phyloP scores from a whole-genome alignment of 140 eudicot species.

The Senecio squalidus region DNA sequence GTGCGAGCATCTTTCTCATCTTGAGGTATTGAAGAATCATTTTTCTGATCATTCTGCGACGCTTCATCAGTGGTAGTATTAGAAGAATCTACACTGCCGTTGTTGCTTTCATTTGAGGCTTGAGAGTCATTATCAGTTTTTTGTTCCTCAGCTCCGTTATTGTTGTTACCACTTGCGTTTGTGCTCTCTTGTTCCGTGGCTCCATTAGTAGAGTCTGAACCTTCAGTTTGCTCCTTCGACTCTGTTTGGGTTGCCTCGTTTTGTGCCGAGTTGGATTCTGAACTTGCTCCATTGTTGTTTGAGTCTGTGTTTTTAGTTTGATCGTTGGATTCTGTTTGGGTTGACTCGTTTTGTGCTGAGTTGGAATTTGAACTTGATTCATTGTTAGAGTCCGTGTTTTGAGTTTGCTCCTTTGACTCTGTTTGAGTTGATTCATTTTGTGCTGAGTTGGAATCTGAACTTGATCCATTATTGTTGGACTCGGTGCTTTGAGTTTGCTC shows the following conservation, averaged over 20 bases:
- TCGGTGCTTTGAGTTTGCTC: slow-evolving; percentile 18
- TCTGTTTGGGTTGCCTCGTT: slow-evolving; percentile 22
- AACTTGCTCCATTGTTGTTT: slow-evolving; percentile 20
- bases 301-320: slow-evolving; percentile 16
- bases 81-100: slow-evolving; percentile 14
- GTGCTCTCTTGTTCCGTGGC: slow-evolving; percentile 19
- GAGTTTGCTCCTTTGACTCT: slow-evolving; percentile 8
- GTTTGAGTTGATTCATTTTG: slow-evolving; percentile 12
- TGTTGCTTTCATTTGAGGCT: slow-evolving; percentile 22
- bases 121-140: slow-evolving; percentile 1
- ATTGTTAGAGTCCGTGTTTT: slow-evolving; percentile 2
- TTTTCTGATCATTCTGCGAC: slow-evolving; percentile 23
- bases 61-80: neutral
- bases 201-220: slow-evolving; percentile 8
- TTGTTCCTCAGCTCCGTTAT: slow-evolving; percentile 8
- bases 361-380: slow-evolving; percentile 15
- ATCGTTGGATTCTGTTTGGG: slow-evolving; percentile 16
- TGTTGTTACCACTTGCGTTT: slow-evolving; percentile 23
- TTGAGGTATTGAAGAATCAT: slow-evolving; percentile 37
- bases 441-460: slow-evolving; percentile 5
- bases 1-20: slow-evolving; percentile 54
- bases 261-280: slow-evolving; percentile 36
- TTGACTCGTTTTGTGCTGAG: slow-evolving; percentile 21
- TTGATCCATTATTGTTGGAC: slow-evolving; percentile 12
- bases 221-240: slow-evolving; percentile 23